These are phyloP conservation scores for Cryptococcus deneoformans DNA, from an alignment of 1,284 basidiomycete genomes.

Conservation along the genomic window DNA sequence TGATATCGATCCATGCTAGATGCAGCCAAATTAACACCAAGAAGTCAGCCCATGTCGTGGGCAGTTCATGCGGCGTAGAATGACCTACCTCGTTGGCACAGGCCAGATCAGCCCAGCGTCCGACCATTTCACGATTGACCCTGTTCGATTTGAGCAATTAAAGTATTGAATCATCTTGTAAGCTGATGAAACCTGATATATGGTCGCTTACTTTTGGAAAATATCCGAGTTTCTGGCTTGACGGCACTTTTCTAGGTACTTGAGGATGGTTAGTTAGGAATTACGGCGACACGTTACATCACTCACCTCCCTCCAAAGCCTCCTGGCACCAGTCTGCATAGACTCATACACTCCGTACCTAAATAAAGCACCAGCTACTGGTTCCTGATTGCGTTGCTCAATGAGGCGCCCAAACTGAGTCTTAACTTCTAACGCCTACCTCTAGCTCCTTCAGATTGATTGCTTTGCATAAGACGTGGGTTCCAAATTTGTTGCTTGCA, in stretches of 20 bases:
- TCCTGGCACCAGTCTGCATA: slow-evolving; percentile 41
- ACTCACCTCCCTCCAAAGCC: slow-evolving; percentile 42
- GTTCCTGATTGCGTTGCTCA: slow-evolving; percentile 11
- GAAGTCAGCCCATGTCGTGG: slow-evolving; percentile 4
- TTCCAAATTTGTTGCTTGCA: slow-evolving; percentile 45
- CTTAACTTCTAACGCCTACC: background rate
- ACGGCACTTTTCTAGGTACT: slow-evolving; percentile 45
- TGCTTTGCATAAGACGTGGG: slow-evolving; percentile 45
- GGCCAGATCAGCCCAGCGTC: slow-evolving; percentile 39
- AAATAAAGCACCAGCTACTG: slow-evolving; percentile 34
- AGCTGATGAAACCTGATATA: too few relatives aligned
- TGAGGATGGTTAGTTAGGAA: background rate
- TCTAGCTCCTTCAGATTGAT: slow-evolving; percentile 39
- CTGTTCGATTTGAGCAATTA: slow-evolving; percentile 11
- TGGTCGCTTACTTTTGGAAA: slow-evolving; percentile 37
- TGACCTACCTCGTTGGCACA: slow-evolving; percentile 35
- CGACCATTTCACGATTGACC: slow-evolving; percentile 34
- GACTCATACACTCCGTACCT: slow-evolving; percentile 40
- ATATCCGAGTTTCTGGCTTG: slow-evolving; percentile 23
- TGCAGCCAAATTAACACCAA: background rate
- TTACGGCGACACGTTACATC: background rate
- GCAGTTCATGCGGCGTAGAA: too few relatives aligned
- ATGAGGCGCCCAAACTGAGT: background rate
- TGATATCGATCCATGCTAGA: slow-evolving; percentile 42
- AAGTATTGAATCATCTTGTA: background rate